Base-by-base conservation (phyloP, 2,329 filamentous ascomycete genomes). In the Dichotomopilus funicola region DNA sequence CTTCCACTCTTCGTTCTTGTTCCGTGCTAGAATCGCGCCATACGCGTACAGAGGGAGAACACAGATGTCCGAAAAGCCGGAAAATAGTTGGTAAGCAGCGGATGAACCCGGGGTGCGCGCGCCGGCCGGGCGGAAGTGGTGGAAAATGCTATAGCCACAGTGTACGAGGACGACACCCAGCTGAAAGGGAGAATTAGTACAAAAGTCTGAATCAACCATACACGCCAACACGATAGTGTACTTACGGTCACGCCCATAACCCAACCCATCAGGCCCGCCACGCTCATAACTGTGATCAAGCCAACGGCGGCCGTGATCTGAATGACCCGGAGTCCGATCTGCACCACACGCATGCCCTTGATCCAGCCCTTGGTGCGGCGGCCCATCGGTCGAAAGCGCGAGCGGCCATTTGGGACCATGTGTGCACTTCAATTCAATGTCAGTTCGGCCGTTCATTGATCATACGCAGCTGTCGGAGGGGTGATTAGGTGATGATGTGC, bases 71-170 rank as follows among this genome's bases (percentile, higher is more conserved):
- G 87, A 80, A 44, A 90, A 73, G 9, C 82, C 78, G 2, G 91
- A 83, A 68, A 96, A 97, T 55, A 94, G 73, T 71, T 95, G 90
- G 71, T 97, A 97, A 61, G 89, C 92, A 11, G 89, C 86, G 13
- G 90, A 89, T 27, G 89, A 95, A 3, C 78, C 86, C 0, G 92
- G 85, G 0, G 91, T 84, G 51, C 91, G 83, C 45, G 78, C 81
- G 48, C 82, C 83, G 0, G 88, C 80, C 40, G 85, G 82, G 36
- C 88, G 82, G 11, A 81, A 77, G 41, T 95, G 81, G 68, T 96
- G 91, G 65, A 88, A 94, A 58, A 95, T 79, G 43, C 81, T 88
- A 70, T 97, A 97, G 13, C 84, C 65, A 12, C 82, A 84, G 67
- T 91, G 85, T 4, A 88, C 64, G 47, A 86, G 79, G 51, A 87